Evolutionary conservation across 306 rosid genomes (phyloP), one percentile per base, ranked within the genome.

Genomic region (Lagenaria siceraria): DNA sequence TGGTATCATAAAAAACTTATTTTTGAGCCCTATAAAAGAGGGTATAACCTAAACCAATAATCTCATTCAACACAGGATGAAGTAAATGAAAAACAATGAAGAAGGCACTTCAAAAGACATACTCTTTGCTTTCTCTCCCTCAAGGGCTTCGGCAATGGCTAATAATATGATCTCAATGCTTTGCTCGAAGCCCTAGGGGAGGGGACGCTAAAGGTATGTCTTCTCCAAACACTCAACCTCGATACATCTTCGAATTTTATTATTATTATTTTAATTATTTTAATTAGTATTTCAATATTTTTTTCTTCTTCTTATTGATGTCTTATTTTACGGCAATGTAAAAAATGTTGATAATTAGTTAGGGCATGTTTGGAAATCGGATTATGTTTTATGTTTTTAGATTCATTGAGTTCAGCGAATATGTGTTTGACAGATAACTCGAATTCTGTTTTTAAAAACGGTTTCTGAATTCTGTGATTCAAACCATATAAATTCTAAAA

Each of bases 61-160:
- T 64, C 8, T 64, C 27, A 35, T 35, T 31, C 69, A 31, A 17
- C 69, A 31, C 7, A 12, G 2, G 0, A 2, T 8, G 40, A 29
- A 61, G 64, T 11, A 17, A 61, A 14, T 15, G 0, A 31, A 62
- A 15, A 15, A 6, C 18, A 62, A 17, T 4, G n/a, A n/a, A 7
- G 0, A 1, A 7, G 1, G 0, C 4, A 22, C 7, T 2, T 1
- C 5, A 68, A 6, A 42, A n/a, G 74, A 36, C 21, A 40, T 38
- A 14, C 74, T 68, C 54, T 68, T 68, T 21, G 74, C 74, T 68
- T 68, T 68, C 74, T 68, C 74, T 68, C 74, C 74, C 74, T 68
- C 74, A 68, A 68, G 74, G 74, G 74, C 74, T 68, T 68, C 74
- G 33, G 0, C n/a, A 7, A 68, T 12, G n/a, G 35, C 6, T 11